phyloP scores from a whole-genome alignment of 352 stramenopile species.

The Pythium vanterpoolii region DNA sequence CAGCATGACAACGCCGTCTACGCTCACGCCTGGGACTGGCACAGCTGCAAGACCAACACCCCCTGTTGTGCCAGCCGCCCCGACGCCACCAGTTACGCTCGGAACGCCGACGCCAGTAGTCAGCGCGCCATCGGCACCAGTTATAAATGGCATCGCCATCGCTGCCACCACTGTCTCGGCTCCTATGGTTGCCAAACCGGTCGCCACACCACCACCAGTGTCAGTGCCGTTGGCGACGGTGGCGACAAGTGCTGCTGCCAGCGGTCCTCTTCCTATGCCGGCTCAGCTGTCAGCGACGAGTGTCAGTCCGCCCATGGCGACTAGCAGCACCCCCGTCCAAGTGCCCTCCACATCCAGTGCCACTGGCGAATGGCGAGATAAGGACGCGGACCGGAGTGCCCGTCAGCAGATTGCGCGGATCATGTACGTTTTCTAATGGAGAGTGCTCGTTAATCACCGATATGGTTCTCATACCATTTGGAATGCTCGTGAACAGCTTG shows the following conservation, averaged over 20 bases:
- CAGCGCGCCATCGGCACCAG: not conserved
- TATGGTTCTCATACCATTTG: not conserved
- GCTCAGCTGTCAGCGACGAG: conserved; percentile 14
- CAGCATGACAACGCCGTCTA: not conserved
- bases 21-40: not conserved
- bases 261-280: conserved; percentile 23
- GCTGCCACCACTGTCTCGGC: conserved; percentile 11
- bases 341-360: conserved; percentile 15
- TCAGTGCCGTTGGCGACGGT: not conserved
- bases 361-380: conserved; percentile 75
- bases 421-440: conserved; percentile 58
- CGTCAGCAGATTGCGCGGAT: conserved; percentile 86
- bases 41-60: not conserved
- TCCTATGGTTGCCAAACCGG: not conserved
- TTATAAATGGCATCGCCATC: not conserved
- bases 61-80: not conserved
- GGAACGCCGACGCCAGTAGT: not conserved
- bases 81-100: not conserved
- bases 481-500: conserved; percentile 36
- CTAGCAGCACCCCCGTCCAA: not conserved
- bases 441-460: not conserved
- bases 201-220: not conserved
- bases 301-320: conserved; percentile 4
- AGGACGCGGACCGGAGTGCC: conserved; percentile 74
- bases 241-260: not conserved